phyloP scores from a whole-genome alignment of 805 yeast genomes.

The Metschnikowia similis region DNA sequence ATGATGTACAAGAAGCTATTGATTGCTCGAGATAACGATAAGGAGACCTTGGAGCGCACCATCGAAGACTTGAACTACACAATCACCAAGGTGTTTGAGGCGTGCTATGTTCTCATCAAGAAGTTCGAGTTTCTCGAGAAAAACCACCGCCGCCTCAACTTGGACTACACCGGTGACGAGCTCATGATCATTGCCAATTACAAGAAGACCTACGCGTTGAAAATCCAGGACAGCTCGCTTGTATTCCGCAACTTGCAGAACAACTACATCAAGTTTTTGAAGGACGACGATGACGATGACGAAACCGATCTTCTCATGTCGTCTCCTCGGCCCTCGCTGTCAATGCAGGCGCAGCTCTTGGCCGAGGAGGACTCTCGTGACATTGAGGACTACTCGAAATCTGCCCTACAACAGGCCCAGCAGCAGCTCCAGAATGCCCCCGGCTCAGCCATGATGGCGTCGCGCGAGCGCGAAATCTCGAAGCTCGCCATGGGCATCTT shows the following conservation, averaged over 20 bases:
- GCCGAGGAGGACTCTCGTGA: conserved; percentile 13
- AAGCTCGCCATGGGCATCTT: conserved; percentile 90
- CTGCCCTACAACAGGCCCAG: conserved; percentile 49
- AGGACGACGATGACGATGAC: conserved; percentile 68
- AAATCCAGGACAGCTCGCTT: conserved; percentile 74
- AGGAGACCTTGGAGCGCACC: conserved; percentile 65
- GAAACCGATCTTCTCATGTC: conserved; percentile 15
- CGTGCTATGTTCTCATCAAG: conserved; percentile 72
- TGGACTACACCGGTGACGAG: conserved; percentile 43
- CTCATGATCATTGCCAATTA: conserved; percentile 69
- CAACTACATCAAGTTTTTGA: conserved; percentile 76
- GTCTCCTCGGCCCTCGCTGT: not conserved
- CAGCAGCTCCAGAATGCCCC: conserved; percentile 20
- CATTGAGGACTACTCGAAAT: conserved; percentile 48
- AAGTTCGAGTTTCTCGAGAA: conserved; percentile 45
- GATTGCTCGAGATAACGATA: conserved; percentile 84
- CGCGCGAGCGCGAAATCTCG: conserved; percentile 85
- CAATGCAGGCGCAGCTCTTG: conserved; percentile 5
- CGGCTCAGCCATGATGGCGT: conserved; percentile 42
- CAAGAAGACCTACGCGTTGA: conserved; percentile 78
- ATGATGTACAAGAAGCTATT: conserved; percentile 74
- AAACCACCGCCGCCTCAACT: conserved; percentile 40
- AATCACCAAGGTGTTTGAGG: conserved; percentile 73
- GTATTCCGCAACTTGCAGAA: conserved; percentile 84
- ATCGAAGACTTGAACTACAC: conserved; percentile 75